These are phyloP conservation scores for Epicoccum sorghinum DNA, from an alignment of 2,329 filamentous ascomycete species.

Conservation along the genomic window DNA sequence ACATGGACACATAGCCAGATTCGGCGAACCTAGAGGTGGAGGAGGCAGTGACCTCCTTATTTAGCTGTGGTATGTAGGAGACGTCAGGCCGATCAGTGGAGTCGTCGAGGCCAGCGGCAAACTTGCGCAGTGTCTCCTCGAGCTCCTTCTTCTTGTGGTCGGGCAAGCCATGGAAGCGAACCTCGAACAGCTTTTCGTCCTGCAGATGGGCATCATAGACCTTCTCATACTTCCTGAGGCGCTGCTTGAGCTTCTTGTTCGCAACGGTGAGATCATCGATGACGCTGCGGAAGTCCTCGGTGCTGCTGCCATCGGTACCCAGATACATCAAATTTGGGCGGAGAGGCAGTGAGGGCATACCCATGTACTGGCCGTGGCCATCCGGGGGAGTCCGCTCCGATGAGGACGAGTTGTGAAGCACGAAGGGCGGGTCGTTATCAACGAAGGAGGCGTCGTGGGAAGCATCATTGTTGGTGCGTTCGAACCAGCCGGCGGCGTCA, in stretches of 20 bases:
- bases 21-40: conserved; percentile 59
- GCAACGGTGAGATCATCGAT: conserved; percentile 88
- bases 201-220: conserved; percentile 69
- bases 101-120: conserved; percentile 67
- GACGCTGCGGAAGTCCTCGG: conserved; percentile 78
- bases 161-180: conserved; percentile 77
- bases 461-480: conserved; percentile 57
- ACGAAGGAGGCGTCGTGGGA: conserved; percentile 44
- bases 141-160: conserved; percentile 76
- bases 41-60: conserved; percentile 64
- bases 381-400: conserved; percentile 50
- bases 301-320: conserved; percentile 61
- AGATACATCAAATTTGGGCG: conserved; percentile 49
- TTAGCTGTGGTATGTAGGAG: conserved; percentile 54
- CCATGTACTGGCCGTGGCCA: conserved; percentile 17
- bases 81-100: conserved; percentile 27
- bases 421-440: conserved; percentile 55
- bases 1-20: conserved; percentile 68
- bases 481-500: conserved; percentile 60
- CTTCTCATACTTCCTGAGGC: conserved; percentile 73
- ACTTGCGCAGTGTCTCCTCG: conserved; percentile 73
- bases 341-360: conserved; percentile 31
- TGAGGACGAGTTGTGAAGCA: conserved; percentile 54
- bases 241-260: conserved; percentile 78
- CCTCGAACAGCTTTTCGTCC: conserved; percentile 81